Evolutionary conservation across 371 early-diverging fungal genomes (phyloP).

Genomic region (Capillidium heterosporum): DNA sequence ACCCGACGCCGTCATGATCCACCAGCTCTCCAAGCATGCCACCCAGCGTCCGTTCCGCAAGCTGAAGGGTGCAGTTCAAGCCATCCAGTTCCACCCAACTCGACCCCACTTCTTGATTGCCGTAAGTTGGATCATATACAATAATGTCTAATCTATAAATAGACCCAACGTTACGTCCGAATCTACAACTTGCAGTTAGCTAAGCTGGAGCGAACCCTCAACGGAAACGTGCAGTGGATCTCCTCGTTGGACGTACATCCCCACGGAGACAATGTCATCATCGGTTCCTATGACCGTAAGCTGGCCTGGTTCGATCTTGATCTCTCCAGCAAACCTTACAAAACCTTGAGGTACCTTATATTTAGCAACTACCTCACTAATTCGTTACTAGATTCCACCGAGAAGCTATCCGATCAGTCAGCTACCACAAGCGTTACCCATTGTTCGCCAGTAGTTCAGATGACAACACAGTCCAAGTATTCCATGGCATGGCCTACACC

Average conservation of each 20-base stretch:
- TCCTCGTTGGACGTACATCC: slow-evolving; percentile 89
- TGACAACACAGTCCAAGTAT: slow-evolving; percentile 83
- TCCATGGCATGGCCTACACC: slow-evolving; percentile 92
- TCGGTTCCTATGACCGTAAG: slow-evolving; percentile 86
- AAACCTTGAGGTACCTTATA: slow-evolving; percentile 43
- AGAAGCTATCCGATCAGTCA: slow-evolving; percentile 74
- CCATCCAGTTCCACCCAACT: slow-evolving; percentile 82
- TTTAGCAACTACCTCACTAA: neutral
- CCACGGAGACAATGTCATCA: slow-evolving; percentile 79
- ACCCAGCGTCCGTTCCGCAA: slow-evolving; percentile 82
- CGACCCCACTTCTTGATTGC: slow-evolving; percentile 86
- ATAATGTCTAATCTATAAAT: slow-evolving; percentile 3
- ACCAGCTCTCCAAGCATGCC: slow-evolving; percentile 73
- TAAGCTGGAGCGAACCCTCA: slow-evolving; percentile 57
- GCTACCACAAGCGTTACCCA: slow-evolving; percentile 76
- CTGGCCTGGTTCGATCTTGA: slow-evolving; percentile 95
- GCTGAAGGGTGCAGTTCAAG: slow-evolving; percentile 70
- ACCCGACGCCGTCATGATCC: slow-evolving; percentile 58
- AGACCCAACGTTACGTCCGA: slow-evolving; percentile 82
- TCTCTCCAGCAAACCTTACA: slow-evolving; percentile 77
- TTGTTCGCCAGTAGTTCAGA: slow-evolving; percentile 87
- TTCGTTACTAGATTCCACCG: slow-evolving; percentile 43
- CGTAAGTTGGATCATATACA: slow-evolving; percentile 20
- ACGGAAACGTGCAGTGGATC: slow-evolving; percentile 79
- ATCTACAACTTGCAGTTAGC: slow-evolving; percentile 84